These are phyloP conservation scores for Candida taoyuanica DNA, from an alignment of 805 yeast genomes.

Conservation along the genomic window DNA sequence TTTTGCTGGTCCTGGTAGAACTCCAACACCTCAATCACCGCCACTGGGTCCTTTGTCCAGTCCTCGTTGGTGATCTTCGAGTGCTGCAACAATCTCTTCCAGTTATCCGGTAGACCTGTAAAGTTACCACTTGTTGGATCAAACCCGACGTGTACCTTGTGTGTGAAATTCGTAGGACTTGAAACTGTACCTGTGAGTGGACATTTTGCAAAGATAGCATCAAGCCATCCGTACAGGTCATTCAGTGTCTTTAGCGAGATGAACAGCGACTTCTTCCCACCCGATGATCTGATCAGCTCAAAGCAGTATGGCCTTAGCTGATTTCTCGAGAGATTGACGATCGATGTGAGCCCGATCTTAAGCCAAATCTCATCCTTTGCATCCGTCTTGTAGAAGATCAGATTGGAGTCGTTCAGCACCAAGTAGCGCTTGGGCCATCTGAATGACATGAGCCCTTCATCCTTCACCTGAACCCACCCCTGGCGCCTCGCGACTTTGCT, in stretches of 20 bases:
- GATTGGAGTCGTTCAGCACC: constrained; percentile 67
- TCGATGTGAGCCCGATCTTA: constrained; percentile 52
- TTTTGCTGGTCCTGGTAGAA: constrained; percentile 51
- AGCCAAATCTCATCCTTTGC: constrained; percentile 41
- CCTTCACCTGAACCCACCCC: constrained; percentile 92
- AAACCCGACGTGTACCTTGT: constrained; percentile 84
- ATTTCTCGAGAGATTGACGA: constrained; percentile 60
- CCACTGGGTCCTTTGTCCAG: constrained; percentile 90
- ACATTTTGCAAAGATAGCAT: constrained; percentile 74
- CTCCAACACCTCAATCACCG: constrained; percentile 86
- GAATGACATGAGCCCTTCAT: constrained; percentile 84
- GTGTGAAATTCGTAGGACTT: constrained; percentile 91
- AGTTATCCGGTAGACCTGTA: constrained; percentile 90
- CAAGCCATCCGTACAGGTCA: constrained; percentile 87
- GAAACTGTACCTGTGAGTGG: constrained; percentile 68
- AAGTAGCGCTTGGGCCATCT: constrained; percentile 90
- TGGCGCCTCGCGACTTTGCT: constrained; percentile 32
- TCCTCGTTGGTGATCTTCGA: constrained; percentile 90
- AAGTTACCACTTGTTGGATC: constrained; percentile 83
- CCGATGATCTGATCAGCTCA: constrained; percentile 50
- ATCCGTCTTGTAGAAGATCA: constrained; percentile 74
- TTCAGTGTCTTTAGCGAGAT: constrained; percentile 73
- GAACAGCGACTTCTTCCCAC: constrained; percentile 54
- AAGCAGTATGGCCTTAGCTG: constrained; percentile 75
- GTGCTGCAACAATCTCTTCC: constrained; percentile 82